Evolutionary conservation across 192 early-diverging fungal genomes (phyloP), one percentile per base, ranked within the genome.

Genomic region (Lunasporangiospora selenospora): DNA sequence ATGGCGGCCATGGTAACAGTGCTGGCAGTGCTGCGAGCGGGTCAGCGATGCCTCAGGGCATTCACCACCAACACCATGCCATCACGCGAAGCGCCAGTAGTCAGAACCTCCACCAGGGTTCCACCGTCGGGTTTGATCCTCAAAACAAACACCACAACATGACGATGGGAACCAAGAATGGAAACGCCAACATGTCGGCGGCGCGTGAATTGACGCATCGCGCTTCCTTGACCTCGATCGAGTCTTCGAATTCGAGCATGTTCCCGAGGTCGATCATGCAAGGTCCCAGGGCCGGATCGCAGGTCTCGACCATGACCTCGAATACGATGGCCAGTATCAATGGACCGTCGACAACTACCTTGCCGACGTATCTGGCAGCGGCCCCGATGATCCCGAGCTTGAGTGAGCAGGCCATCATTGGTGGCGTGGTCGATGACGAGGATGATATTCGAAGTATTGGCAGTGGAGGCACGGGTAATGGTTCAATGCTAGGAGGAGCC

Each of bases 291-390:
- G 40, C 48, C 6, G 65, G 56, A 23, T 73, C 67, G 4, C 67
- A 58, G 1, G 54, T 61, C 34, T 71, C 69, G 8, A 53, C 60
- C 27, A 63, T 63, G 39, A 73, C 69, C 3, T 73, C 69, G 2
- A 63, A 57, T 21, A 73, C 69, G 15, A 73, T 73, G 69, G 41
- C n/a, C 21, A 73, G 69, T 21, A 52, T 73, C 52, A 73, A 73
- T 41, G 69, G 69, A 26, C 45, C 51, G n/a, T 53, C 55, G 29
- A 50, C 63, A 15, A 15, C 37, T 15, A 10, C 37, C n/a, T n/a
- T n/a, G n/a, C n/a, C n/a, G n/a, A n/a, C n/a, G n/a, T n/a, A n/a
- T n/a, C n/a, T n/a, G n/a, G n/a, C n/a, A 15, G 15, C 37, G 9
- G 15, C 9, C 38, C 11, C 38, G 15, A 16, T 24, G 7, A n/a